Conservation (phyloP, 1,139 yeast species). For the Yamadazyma jaroonii region DNA sequence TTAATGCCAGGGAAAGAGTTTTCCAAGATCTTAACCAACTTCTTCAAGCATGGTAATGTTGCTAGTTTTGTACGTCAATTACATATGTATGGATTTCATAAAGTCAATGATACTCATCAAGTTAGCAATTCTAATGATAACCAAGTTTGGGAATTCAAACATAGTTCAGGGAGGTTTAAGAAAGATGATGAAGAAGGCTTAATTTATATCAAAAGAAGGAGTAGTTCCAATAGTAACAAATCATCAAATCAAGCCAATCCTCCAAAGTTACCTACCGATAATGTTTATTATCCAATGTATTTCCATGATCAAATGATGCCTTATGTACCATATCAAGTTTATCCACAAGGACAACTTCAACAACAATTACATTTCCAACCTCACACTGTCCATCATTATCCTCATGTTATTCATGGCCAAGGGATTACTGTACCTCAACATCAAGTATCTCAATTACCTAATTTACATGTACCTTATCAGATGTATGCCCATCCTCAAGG, state of each 20-base stretch:
- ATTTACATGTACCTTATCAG: too few relatives aligned
- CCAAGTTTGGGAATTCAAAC: slow-evolving; percentile 83
- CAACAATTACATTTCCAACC: slow-evolving; percentile 7
- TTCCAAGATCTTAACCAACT: slow-evolving; percentile 40
- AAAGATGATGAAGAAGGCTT: slow-evolving; percentile 71
- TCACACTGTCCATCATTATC: slow-evolving; percentile 4
- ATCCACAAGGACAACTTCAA: slow-evolving; percentile 5
- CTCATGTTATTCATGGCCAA: background rate
- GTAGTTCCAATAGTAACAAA: slow-evolving; percentile 21
- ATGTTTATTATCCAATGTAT: slow-evolving; percentile 11
- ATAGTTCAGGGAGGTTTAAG: slow-evolving; percentile 71
- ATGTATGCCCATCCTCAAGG: background rate
- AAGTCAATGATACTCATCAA: slow-evolving; percentile 41
- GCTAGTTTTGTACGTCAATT: slow-evolving; percentile 47
- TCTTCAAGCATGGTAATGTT: slow-evolving; percentile 47
- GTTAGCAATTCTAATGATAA: slow-evolving; percentile 14
- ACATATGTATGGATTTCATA: slow-evolving; percentile 51
- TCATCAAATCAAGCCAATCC: background rate
- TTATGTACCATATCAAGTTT: slow-evolving; percentile 11
- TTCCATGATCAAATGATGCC: slow-evolving; percentile 15
- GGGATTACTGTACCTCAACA: background rate
- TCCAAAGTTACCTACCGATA: slow-evolving; percentile 3
- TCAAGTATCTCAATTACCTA: background rate
- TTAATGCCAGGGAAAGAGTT: slow-evolving; percentile 55
- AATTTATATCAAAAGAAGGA: slow-evolving; percentile 65